Base-by-base conservation (phyloP, 2,329 filamentous ascomycete species). In the Setomelanomma holmii region DNA sequence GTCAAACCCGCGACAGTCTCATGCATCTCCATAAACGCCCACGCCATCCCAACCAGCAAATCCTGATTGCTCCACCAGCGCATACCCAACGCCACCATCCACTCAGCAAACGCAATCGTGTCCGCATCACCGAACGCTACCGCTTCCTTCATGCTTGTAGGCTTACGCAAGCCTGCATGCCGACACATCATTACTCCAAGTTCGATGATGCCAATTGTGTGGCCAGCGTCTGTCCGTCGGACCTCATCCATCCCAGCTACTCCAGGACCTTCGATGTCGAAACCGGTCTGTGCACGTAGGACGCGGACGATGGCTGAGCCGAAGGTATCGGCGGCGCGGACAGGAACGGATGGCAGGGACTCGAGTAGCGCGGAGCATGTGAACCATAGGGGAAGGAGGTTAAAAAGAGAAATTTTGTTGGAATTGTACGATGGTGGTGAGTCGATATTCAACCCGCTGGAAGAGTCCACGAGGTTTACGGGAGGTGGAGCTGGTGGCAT, bases 221-320 rank as follows among this genome's bases (percentile, higher is more conserved):
- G 42, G 16, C 62, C 60, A 23, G 46, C 57, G 49, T 55, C 63
- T 33, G 46, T 63, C 27, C 54, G 69, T 53, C 46, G 63, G 10
- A 75, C 66, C 55, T 77, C 76, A 39, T 75, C 72, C 72, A 78
- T 78, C n/a, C 75, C 76, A 1, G 70, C 71, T 3, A 76, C 73
- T 4, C 69, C 64, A 16, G 63, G 54, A 1, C 66, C 64, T 51
- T 76, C 74, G n/a, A 63, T 55, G 6, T 56, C 62, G 39, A 79
- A 78, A 4, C 76, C 76, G 39, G 66, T 66, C 49, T 79, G 72
- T 10, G 75, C 70, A 8, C 77, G 73, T 8, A 80, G 58, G 20
- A 78, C 61, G 21, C 69, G 68, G 27, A 80, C 52, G 8, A 78
- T 59, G 11, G 71, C 61, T 51, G 73, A 76, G 16, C 61, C 71